Evolutionary conservation across 768 basidiomycete genomes (phyloP), one percentile per base, ranked within the genome.

Genomic region (Termitomyces eurrhizus): DNA sequence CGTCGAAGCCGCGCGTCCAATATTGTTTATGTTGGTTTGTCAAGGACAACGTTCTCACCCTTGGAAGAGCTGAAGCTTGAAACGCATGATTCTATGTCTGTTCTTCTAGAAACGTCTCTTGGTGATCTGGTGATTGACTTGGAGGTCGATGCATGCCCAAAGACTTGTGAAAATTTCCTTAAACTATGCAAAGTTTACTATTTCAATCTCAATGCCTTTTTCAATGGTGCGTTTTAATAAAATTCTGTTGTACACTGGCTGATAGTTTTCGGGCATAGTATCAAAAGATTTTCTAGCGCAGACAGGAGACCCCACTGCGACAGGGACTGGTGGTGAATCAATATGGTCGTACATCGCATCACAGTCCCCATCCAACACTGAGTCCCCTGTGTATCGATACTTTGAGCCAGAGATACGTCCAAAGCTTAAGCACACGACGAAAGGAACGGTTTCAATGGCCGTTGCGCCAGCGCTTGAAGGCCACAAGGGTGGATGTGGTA

Each of bases 211-310:
- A 93, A 95, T 71, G 93, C 93, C 0, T 99, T 99, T 78, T 98
- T 98, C 83, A 98, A 99, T 75, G 94, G 95, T 95, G 62, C 59
- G 89, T 77, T 29, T 18, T 37, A 18, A 44, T 21, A 42, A 1
- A 33, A 32, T 55, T 0, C 5, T 18, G n/a, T 16, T 32, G 2
- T 7, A 33, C 26, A 46, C 0, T 14, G 2, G 18, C 26, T 16
- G 49, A 36, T 35, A 21, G 1, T 13, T 41, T 54, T 46, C n/a
- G 9, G 24, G n/a, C 14, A 24, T 62, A 97, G 95, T 99, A 9
- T 95, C 95, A 42, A 97, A 96, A 74, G 94, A 98, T 70, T 99
- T 99, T 66, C 83, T 99, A 55, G 95, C 95, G 12, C 97, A 98
- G 74, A 82, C 85, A 1, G 97, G 97, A n/a, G 97, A 99, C 67